Evolutionary conservation across 495 filamentous ascomycete species (phyloP), one percentile per base, ranked within the genome.

Genomic region (Elasticomyces elasticus): DNA sequence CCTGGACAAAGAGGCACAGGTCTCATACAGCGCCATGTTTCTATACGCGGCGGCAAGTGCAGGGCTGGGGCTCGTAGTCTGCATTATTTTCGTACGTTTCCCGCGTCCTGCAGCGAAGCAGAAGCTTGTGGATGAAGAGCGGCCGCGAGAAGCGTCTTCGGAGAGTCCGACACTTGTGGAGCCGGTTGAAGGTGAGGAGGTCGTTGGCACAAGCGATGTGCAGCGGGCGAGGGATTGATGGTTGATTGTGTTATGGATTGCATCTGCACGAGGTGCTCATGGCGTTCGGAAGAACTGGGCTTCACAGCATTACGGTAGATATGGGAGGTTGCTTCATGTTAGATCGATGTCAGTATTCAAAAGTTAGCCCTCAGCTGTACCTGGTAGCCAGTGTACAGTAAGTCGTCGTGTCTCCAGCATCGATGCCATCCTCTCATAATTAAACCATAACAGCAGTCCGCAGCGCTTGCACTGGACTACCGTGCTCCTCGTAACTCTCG

Each of bases 11-110:
- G 70, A 31, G 26, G 67, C 20, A 5, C 52, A 51, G 17, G 55
- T 45, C 53, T 79, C 78, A 20, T 86, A 82, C 60, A 76, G 81
- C 57, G 71, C 75, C 0, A 80, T 79, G 1, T 88, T 89, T 58
- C 85, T 83, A 81, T 81, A 84, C 50, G 77, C 79, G 45, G 72
- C 81, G 4, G 82, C 72, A 1, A 72, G 76, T 40, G 78, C 84
- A 0, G 66, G 65, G 0, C 28, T 79, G 0, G 79, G 81, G 6
- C 56, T 84, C 31, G 27, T 81, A 2, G 60, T 88, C 17, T 69
- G 84, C 48, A 66, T 80, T 24, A 47, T 67, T 0, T 84, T 85
- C 55, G 84, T 89, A 23, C 72, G 78, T 57, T 78, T 89, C 22
- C 43, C 58, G 22, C 48, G 49, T 2, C 1, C 19, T 1, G 47